Percentiles rank a stretch among this genome's conserved stretches.
phyloP scores from a whole-genome alignment of 148 eudicot genomes.

The Oxyria digyna region DNA sequence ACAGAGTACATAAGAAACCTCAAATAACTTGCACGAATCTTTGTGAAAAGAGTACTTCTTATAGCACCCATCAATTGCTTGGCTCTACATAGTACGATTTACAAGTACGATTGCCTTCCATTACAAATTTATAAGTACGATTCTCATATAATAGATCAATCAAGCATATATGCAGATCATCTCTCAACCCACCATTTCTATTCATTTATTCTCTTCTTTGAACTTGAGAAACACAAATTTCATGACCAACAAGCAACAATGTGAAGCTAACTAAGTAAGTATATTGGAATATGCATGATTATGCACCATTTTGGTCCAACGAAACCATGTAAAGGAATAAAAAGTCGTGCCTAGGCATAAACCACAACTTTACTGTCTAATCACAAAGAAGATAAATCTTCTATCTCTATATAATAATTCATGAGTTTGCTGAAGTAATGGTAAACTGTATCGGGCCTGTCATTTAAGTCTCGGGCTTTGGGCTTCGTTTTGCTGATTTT shows the following conservation, averaged over 20 bases:
- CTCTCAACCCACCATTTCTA: not conserved
- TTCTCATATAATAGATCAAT: conserved; percentile 32
- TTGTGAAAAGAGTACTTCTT: conserved; percentile 15
- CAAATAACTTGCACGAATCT: too few species aligned
- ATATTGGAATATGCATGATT: not conserved
- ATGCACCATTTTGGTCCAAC: not conserved
- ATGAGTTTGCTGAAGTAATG: too few species aligned
- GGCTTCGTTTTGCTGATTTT: too few species aligned
- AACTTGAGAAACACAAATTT: not conserved
- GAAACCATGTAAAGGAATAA: not conserved
- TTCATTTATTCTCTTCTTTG: not conserved
- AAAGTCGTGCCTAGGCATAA: not conserved
- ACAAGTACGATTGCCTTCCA: not conserved
- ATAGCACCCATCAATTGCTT: conserved; percentile 27
- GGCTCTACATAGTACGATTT: conserved; percentile 24
- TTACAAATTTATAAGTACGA: conserved; percentile 14
- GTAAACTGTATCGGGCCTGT: too few species aligned
- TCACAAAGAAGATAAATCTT: not conserved
- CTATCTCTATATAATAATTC: too few species aligned
- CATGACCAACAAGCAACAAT: not conserved
- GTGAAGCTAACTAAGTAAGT: not conserved
- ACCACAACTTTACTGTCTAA: not conserved
- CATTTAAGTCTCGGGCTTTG: too few species aligned
- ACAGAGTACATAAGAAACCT: too few species aligned
- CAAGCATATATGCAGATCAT: conserved; percentile 10